A percentile compares a stretch with the other conserved stretches of the same genome.
Evolutionary conservation across 2,329 filamentous ascomycete genomes (phyloP).

Genomic region (Berkeleyomyces basicola): DNA sequence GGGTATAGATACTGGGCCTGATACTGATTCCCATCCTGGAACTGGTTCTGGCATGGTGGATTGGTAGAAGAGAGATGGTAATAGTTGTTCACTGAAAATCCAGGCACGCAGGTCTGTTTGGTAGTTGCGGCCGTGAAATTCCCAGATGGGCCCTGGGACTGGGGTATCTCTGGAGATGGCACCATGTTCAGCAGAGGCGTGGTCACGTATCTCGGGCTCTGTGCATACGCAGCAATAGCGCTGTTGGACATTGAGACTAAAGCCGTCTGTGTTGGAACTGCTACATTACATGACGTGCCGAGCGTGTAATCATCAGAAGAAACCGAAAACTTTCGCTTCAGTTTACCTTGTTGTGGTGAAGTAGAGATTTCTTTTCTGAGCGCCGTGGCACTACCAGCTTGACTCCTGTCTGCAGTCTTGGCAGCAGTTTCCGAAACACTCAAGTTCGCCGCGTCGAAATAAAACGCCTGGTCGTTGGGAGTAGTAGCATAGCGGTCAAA

Average conservation of each 20-base stretch:
- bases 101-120: background rate
- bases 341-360: background rate
- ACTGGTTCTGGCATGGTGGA: background rate
- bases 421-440: slow-evolving; percentile 50
- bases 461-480: slow-evolving; percentile 40
- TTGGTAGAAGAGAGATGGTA: background rate
- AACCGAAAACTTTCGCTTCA: background rate
- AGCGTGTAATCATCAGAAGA: background rate
- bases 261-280: background rate
- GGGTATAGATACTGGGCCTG: background rate
- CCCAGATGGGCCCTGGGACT: background rate
- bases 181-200: background rate
- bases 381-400: background rate
- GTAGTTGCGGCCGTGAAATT: background rate
- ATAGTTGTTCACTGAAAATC: background rate
- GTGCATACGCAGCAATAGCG: background rate
- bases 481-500: slow-evolving; percentile 56
- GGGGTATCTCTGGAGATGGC: background rate
- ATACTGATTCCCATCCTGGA: background rate
- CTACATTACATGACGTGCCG: background rate
- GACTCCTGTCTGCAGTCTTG: slow-evolving; percentile 28
- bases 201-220: background rate
- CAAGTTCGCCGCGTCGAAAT: slow-evolving; percentile 59
- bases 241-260: background rate
- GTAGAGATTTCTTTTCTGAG: background rate